phyloP scores from a whole-genome alignment of 2,329 filamentous ascomycete species.

The Aureobasidium uvarum region DNA sequence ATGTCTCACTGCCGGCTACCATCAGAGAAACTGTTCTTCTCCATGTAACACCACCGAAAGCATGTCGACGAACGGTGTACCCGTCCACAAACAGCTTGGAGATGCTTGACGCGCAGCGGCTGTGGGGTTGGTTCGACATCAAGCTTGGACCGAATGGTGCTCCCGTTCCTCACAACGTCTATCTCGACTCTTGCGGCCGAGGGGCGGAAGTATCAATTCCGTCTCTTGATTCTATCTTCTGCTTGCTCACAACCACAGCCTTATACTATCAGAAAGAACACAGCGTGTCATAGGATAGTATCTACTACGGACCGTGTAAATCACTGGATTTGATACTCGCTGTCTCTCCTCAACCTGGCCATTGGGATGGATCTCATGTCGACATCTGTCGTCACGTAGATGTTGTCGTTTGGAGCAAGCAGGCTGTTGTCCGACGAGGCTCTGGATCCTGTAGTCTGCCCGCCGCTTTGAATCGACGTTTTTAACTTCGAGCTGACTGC shows the following conservation, averaged over 20 bases:
- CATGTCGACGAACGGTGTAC: neutral
- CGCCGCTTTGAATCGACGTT: constrained; percentile 12
- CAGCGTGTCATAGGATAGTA: neutral
- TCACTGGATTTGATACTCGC: neutral
- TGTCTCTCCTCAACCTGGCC: constrained; percentile 5
- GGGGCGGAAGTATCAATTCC: neutral
- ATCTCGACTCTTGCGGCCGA: neutral
- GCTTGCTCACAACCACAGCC: neutral
- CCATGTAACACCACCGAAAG: neutral
- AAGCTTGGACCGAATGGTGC: neutral
- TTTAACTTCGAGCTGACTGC: neutral
- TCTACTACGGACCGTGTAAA: neutral
- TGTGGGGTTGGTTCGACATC: constrained; percentile 3
- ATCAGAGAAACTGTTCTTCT: neutral
- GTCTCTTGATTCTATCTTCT: neutral
- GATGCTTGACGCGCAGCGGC: neutral
- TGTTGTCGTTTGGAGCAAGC: constrained; percentile 9
- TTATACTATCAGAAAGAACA: neutral
- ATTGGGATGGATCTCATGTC: constrained; percentile 10
- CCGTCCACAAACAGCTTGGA: constrained; percentile 2
- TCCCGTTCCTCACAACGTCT: constrained; percentile 1
- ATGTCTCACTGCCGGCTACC: neutral
- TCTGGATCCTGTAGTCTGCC: neutral
- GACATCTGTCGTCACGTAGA: constrained; percentile 22
- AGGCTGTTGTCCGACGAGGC: constrained; percentile 6